phyloP scores from a whole-genome alignment of 345 rosid species.

The Carallia pectinifolia region DNA sequence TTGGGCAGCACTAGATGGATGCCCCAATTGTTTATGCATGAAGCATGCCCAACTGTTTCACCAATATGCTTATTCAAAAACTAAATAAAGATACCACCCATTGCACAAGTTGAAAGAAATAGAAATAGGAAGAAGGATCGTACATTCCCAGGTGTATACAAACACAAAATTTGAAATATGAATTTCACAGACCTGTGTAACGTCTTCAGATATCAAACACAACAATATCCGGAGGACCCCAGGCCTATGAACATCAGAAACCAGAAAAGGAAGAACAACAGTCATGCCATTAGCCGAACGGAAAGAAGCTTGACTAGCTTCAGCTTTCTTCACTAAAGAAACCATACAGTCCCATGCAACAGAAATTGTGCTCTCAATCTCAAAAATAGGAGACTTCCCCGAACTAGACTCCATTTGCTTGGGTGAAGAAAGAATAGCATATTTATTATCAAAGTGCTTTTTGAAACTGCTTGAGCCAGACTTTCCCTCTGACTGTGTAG shows the following conservation, averaged over 20 bases:
- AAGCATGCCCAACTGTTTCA: slow-evolving; percentile 6
- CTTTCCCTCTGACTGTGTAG: slow-evolving; percentile 54
- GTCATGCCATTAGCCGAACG: slow-evolving; percentile 85
- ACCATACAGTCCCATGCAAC: slow-evolving; percentile 96
- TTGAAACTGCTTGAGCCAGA: slow-evolving; percentile 78
- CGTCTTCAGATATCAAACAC: slow-evolving; percentile 92
- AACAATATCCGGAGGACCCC: slow-evolving; percentile 89
- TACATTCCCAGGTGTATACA: neutral
- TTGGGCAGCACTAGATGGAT: neutral
- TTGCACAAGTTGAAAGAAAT: neutral
- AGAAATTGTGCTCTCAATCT: slow-evolving; percentile 68
- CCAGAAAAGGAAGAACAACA: slow-evolving; percentile 82
- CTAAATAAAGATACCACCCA: too few species aligned
- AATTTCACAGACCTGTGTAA: slow-evolving; percentile 53
- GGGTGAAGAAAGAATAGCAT: slow-evolving; percentile 86
- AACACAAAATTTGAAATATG: slow-evolving; percentile 2
- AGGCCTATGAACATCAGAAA: slow-evolving; percentile 69
- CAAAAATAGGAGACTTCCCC: slow-evolving; percentile 77
- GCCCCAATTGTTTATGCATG: neutral
- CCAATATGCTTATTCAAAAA: too few species aligned
- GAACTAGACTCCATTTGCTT: slow-evolving; percentile 81
- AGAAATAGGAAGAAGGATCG: neutral
- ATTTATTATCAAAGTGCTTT: slow-evolving; percentile 75
- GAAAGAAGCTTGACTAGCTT: slow-evolving; percentile 79
- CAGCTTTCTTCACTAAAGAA: slow-evolving; percentile 91